Base-by-base conservation (phyloP, 495 filamentous ascomycete genomes). In the Saxispiralis lemnorum region DNA sequence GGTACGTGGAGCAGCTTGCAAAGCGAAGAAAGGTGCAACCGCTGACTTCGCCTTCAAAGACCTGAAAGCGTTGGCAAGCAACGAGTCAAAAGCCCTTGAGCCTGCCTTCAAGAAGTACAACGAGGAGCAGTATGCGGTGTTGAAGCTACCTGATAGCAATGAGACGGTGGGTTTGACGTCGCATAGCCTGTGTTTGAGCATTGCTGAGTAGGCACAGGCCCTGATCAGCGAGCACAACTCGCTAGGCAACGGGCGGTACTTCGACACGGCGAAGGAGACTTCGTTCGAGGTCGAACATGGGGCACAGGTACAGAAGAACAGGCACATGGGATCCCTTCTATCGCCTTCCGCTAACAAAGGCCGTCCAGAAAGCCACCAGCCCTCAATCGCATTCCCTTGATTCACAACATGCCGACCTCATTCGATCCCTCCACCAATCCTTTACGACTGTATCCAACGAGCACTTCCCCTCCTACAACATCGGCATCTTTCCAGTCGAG, bases 81-180 rank as follows among this genome's bases (percentile, higher is more conserved):
- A 69, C 38, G 62, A 88, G 33, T 61, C 87, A 20, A 59, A 70
- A 41, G 75, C 79, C 32, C 77, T 94, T 10, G 68, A 63, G 4
- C 83, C 85, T 2, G 86, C 89, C 0, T 89, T 95, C 63, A 71
- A 87, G 63, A 81, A 79, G 60, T 95, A 99, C 72, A 96, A 93
- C 56, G 87, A 95, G 60, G 79, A 83, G 61, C 92, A 99, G 60
- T 79, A 95, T 58, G 62, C 75, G 21, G 82, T 82, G 7, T 76
- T 81, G 41, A 94, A 93, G 66, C 73, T 96, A 12, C 89, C 89
- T 5, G 84, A 84, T 10, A 71, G 79, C 43, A 85, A 76, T 58
- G 73, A 89, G 59, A 66, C 70, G 63, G 81, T 84, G 44, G 39
- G 67, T 54, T 24, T n/a, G n/a, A n/a, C n/a, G n/a, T n/a, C 1